Evolutionary conservation across 2,329 filamentous ascomycete genomes (phyloP), one percentile per base, ranked within the genome.

Genomic region (Aspergillus niger): DNA sequence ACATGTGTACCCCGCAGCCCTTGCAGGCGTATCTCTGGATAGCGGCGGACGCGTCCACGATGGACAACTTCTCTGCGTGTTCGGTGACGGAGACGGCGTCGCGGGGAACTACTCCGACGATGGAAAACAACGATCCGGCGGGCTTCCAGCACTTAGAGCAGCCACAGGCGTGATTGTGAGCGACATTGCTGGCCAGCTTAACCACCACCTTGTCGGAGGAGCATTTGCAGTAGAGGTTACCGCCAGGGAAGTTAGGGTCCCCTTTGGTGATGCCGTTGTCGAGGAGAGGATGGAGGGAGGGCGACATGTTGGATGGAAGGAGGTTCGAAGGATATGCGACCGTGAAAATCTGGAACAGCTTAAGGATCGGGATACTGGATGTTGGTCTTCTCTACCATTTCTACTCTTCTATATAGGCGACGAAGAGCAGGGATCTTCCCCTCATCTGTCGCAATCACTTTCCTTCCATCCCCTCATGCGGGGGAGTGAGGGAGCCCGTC

Each of bases 131-230:
- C 0, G 86, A 81, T 30, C 85, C 85, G 2, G 74, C 60, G 5
- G 88, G 88, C 75, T 89, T 90, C 86, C 86, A 90, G 82, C 88
- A 90, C 74, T 89, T 88, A 57, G 86, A 89, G 77, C 88, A 90
- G 63, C 87, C 87, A 75, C 88, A 90, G 58, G 85, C 86, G 76
- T 90, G 88, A 80, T 90, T 89, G 80, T 89, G 86, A 2, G 81
- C 77, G 58, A 90, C 83, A 67, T 89, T 85, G 70, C 82, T 78
- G 60, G 68, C 73, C 41, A 90, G 79, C 0, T 80, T 81, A 22
- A 90, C 80, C 68, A 86, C 82, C 61, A 90, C 84, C 26, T 82
- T 83, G 72, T 82, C 72, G 63, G 67, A 77, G 10, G 75, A 58
- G 79, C 87, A 90, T 68, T 83, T 82, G 80, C 88, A 90, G 72